These are phyloP conservation scores for Candida boleticola DNA, from an alignment of 805 yeast species.

Conservation along the genomic window DNA sequence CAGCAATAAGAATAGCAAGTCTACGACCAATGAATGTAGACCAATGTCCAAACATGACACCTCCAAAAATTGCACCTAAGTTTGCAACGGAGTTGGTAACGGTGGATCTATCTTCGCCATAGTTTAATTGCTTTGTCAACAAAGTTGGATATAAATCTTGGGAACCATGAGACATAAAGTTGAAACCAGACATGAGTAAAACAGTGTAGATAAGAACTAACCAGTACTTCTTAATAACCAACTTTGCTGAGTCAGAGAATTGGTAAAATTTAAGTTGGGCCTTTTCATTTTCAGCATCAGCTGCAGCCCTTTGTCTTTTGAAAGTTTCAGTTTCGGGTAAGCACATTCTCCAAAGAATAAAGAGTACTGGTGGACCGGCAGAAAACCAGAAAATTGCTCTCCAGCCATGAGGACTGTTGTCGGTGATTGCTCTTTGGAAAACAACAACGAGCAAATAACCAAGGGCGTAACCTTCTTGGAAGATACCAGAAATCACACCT, in stretches of 20 bases:
- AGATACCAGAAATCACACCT: conserved; percentile 62
- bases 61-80: conserved; percentile 42
- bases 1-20: conserved; percentile 30
- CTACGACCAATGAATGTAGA: conserved; percentile 39
- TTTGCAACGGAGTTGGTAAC: conserved; percentile 42
- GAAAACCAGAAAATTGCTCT: conserved; percentile 68
- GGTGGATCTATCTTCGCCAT: conserved; percentile 31
- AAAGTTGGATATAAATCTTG: conserved; percentile 44
- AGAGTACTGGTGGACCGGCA: conserved; percentile 50
- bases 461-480: conserved; percentile 79
- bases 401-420: conserved; percentile 54
- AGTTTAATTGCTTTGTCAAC: conserved; percentile 32
- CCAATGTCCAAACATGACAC: conserved; percentile 43
- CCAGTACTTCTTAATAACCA: conserved; percentile 54
- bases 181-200: conserved; percentile 43
- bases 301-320: conserved; percentile 31
- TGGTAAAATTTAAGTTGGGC: conserved; percentile 23
- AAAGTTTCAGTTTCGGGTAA: conserved; percentile 51
- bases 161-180: conserved; percentile 42
- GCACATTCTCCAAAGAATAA: conserved; percentile 30
- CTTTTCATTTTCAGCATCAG: conserved; percentile 9
- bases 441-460: conserved; percentile 67
- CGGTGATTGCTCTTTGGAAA: conserved; percentile 62
- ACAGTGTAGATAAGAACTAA: conserved; percentile 55
- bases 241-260: conserved; percentile 24